These are phyloP conservation scores for Ascocoryne sarcoides DNA, from an alignment of 2,329 filamentous ascomycete genomes.

Conservation along the genomic window DNA sequence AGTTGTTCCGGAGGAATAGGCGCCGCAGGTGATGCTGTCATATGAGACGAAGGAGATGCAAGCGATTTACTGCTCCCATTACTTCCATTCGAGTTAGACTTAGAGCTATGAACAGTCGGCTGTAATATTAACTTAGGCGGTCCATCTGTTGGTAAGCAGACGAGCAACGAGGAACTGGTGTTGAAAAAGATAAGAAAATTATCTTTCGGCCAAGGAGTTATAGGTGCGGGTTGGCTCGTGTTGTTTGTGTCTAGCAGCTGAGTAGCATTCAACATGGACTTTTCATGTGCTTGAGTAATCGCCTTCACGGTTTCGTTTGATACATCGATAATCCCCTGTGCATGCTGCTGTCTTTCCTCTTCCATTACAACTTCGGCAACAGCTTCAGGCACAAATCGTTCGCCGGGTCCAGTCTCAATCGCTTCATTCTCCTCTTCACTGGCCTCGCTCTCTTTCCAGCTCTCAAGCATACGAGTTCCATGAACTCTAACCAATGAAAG, in stretches of 20 bases:
- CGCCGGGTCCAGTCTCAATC: constrained; percentile 11
- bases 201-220: background rate
- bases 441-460: constrained; percentile 70
- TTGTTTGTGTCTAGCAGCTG: background rate
- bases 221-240: background rate
- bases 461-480: constrained; percentile 91
- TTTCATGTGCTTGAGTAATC: background rate
- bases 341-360: constrained; percentile 11
- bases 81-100: background rate
- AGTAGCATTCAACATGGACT: constrained; percentile 1
- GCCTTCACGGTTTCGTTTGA: background rate
- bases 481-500: constrained; percentile 85
- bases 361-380: constrained; percentile 25
- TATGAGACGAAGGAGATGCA: background rate
- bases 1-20: background rate
- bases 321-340: background rate
- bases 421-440: constrained; percentile 47
- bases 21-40: background rate
- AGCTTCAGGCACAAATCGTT: constrained; percentile 28
- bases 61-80: background rate
- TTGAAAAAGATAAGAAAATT: background rate
- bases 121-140: no score
- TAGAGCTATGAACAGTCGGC: background rate
- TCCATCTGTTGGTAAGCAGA: background rate
- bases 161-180: background rate